Evolutionary conservation across 1,139 yeast genomes (phyloP).

Genomic region (Kurtzmaniella natalensis): DNA sequence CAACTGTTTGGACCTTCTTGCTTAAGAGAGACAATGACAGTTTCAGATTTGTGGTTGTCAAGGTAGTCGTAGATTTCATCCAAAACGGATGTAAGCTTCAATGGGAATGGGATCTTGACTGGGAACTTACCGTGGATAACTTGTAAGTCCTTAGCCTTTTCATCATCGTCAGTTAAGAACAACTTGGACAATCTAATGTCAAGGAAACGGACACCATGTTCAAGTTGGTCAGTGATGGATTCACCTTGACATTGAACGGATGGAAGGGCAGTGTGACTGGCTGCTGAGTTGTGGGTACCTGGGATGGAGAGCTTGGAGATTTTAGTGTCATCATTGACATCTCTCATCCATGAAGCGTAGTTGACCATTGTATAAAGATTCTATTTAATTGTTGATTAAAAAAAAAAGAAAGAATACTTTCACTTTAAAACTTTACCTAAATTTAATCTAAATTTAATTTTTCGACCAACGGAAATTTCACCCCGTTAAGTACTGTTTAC

Average conservation of each 20-base stretch:
- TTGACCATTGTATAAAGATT: slow-evolving; percentile 37
- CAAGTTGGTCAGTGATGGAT: slow-evolving; percentile 56
- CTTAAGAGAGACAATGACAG: slow-evolving; percentile 65
- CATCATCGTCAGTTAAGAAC: slow-evolving; percentile 45
- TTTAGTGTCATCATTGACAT: slow-evolving; percentile 47
- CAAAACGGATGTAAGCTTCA: slow-evolving; percentile 43
- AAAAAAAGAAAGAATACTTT: neutral
- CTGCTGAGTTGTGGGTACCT: slow-evolving; percentile 80
- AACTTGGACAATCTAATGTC: slow-evolving; percentile 66
- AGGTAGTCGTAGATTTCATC: slow-evolving; percentile 60
- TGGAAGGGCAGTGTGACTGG: slow-evolving; percentile 70
- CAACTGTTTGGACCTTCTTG: slow-evolving; percentile 71
- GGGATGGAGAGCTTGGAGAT: slow-evolving; percentile 61
- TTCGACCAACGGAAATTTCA: too few relatives aligned
- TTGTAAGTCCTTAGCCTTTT: slow-evolving; percentile 50
- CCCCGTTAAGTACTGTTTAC: too few relatives aligned
- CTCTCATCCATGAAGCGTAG: slow-evolving; percentile 51
- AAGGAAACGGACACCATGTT: slow-evolving; percentile 69
- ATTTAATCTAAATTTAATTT: too few relatives aligned
- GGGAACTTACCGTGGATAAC: slow-evolving; percentile 79
- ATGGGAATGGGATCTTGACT: slow-evolving; percentile 58
- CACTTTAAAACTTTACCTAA: too few relatives aligned
- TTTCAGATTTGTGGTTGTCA: slow-evolving; percentile 49
- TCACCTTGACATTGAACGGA: slow-evolving; percentile 77
- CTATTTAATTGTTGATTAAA: neutral